Conservation (phyloP, 495 filamentous ascomycete species). For the Coniosporium apollinis region DNA sequence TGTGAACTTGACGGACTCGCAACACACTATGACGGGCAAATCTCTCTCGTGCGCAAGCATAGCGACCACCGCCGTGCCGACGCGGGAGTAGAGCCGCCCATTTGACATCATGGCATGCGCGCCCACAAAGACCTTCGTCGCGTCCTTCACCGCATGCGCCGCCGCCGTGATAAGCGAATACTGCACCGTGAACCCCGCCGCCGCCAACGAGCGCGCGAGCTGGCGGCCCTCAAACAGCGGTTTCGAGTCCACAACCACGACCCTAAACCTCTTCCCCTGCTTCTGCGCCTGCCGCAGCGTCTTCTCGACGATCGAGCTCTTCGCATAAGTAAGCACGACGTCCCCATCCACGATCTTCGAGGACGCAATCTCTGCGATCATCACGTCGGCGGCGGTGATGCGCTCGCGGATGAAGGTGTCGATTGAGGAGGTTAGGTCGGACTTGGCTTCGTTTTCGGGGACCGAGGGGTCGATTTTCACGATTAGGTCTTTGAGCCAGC, state of each 20-base stretch:
- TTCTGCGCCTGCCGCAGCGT: conserved; percentile 56
- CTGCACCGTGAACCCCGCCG: conserved; percentile 52
- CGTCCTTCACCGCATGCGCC: conserved; percentile 51
- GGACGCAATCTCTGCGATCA: conserved; percentile 60
- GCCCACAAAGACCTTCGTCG: conserved; percentile 69
- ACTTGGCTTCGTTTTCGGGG: conserved; percentile 63
- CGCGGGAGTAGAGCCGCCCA: conserved; percentile 68
- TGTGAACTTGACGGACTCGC: conserved; percentile 91
- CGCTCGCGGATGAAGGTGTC: conserved; percentile 82
- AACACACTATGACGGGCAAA: conserved; percentile 76
- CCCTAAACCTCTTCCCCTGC: conserved; percentile 55
- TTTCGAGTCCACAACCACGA: conserved; percentile 71
- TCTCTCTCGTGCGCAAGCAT: conserved; percentile 60
- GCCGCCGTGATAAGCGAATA: conserved; percentile 68
- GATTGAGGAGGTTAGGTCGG: conserved; percentile 57
- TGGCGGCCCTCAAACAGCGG: conserved; percentile 67
- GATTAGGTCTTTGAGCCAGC: conserved; percentile 81
- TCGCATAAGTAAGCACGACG: conserved; percentile 77
- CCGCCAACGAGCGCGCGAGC: conserved; percentile 48
- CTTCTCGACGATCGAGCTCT: conserved; percentile 68
- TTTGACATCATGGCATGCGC: conserved; percentile 85
- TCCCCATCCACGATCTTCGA: conserved; percentile 63
- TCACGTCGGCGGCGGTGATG: conserved; percentile 68
- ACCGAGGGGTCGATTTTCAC: conserved; percentile 67
- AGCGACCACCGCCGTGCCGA: conserved; percentile 79